Evolutionary conservation across 768 basidiomycete genomes (phyloP).

Genomic region (Hygrophoropsis aurantiaca): DNA sequence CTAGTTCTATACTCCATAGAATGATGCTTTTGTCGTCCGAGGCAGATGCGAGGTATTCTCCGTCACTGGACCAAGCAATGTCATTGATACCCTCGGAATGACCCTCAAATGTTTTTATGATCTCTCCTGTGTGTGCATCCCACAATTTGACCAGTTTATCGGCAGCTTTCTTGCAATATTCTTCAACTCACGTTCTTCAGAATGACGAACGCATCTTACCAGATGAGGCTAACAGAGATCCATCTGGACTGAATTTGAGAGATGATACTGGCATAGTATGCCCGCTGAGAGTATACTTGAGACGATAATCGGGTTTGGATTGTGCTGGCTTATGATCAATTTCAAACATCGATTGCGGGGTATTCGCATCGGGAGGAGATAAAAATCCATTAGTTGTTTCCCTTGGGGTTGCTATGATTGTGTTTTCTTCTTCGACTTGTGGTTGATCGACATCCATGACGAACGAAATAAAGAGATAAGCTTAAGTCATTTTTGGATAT

Average conservation of each 20-base stretch:
- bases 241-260: constrained; percentile 87
- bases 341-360: no score
- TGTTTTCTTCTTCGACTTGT: no score
- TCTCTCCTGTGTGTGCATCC: constrained; percentile 71
- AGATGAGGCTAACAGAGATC: constrained; percentile 76
- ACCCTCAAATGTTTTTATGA: constrained; percentile 69
- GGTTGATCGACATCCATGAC: no score
- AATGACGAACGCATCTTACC: constrained; percentile 49
- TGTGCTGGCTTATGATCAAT: background rate
- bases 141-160: constrained; percentile 84
- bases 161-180: constrained; percentile 61
- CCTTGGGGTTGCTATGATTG: no score
- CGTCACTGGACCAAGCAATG: constrained; percentile 84
- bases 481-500: no score
- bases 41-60: constrained; percentile 82
- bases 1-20: constrained; percentile 79
- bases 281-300: constrained; percentile 69
- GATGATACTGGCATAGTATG: constrained; percentile 82
- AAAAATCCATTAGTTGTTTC: no score
- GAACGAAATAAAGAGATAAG: no score
- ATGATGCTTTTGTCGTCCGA: constrained; percentile 91
- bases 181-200: constrained; percentile 10
- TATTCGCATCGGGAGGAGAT: no score
- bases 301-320: constrained; percentile 50
- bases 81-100: constrained; percentile 87